Percentiles rank a stretch among this genome's conserved stretches.
phyloP scores from a whole-genome alignment of 176 grass and related monocot species.

The Carex myosuroides region DNA sequence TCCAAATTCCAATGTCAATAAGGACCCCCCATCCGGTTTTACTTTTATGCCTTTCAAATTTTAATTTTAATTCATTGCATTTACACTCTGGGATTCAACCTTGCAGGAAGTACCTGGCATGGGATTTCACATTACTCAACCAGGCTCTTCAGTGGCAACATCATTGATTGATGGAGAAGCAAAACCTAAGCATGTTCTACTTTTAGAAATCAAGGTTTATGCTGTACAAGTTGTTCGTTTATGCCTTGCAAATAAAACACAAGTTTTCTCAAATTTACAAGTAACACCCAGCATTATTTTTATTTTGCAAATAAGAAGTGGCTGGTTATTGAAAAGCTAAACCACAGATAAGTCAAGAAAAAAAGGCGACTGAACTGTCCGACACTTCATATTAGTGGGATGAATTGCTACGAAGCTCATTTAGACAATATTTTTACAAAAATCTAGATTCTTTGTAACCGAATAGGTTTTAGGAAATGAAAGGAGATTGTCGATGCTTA shows the following conservation, averaged over 20 bases:
- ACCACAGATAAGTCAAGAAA: background rate
- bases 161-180: slow-evolving; percentile 63
- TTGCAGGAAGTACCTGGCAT: slow-evolving; percentile 63
- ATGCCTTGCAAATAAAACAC: background rate
- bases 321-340: background rate
- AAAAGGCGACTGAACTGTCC: background rate
- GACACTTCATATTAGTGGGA: background rate
- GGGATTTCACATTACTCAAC: slow-evolving; percentile 86
- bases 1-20: too few species aligned
- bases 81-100: slow-evolving; percentile 6
- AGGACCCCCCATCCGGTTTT: background rate
- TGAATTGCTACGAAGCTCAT: slow-evolving; percentile 1
- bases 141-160: slow-evolving; percentile 77
- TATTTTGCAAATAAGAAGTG: background rate
- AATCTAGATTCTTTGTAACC: background rate
- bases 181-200: slow-evolving; percentile 64
- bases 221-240: background rate
- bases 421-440: background rate
- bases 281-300: background rate
- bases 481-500: background rate
- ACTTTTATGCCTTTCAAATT: background rate
- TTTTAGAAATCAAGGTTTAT: slow-evolving; percentile 79
- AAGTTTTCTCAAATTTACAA: background rate
- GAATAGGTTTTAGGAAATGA: background rate
- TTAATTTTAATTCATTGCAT: background rate